These are phyloP conservation scores for Stylosanthes scabra DNA, from an alignment of 331 rosid genomes.

Conservation along the genomic window DNA sequence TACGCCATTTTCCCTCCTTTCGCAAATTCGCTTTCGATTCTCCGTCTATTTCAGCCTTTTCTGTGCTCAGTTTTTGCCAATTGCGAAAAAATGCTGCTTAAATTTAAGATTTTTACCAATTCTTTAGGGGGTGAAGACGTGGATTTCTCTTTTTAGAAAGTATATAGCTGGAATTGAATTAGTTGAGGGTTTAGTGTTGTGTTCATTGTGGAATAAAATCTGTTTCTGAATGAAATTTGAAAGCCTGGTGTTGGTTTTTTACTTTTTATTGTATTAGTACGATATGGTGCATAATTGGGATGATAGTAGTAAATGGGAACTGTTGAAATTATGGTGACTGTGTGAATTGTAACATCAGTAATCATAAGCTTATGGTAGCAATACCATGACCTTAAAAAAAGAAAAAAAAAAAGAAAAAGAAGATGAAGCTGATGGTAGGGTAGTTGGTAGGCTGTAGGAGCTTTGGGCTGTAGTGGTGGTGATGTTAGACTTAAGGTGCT, in stretches of 20 bases:
- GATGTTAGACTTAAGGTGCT: not conserved
- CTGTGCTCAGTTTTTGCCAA: not conserved
- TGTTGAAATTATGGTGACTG: not conserved
- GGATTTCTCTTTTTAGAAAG: not conserved
- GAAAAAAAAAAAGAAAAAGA: too few species aligned
- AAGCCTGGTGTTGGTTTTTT: constrained; percentile 1
- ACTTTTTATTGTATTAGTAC: constrained; percentile 9
- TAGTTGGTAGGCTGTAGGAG: not conserved
- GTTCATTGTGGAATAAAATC: constrained; percentile 1
- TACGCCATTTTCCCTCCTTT: constrained; percentile 21
- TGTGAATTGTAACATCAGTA: not conserved
- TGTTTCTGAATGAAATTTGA: constrained; percentile 3
- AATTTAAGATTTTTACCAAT: not conserved
- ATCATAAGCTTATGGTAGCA: constrained; percentile 1
- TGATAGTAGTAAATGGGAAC: not conserved
- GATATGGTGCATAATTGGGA: not conserved
- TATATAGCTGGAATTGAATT: not conserved
- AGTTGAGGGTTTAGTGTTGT: constrained; percentile 27
- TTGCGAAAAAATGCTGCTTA: constrained; percentile 13
- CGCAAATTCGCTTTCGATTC: constrained; percentile 13
- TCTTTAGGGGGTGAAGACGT: not conserved
- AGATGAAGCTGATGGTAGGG: constrained; percentile 7
- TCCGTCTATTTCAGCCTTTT: constrained; percentile 23
- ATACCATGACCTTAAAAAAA: too few species aligned
- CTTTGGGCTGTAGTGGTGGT: constrained; percentile 8